Evolutionary conservation across 2,329 filamentous ascomycete genomes (phyloP).

Genomic region (Mycosphaerelloides madeirae): DNA sequence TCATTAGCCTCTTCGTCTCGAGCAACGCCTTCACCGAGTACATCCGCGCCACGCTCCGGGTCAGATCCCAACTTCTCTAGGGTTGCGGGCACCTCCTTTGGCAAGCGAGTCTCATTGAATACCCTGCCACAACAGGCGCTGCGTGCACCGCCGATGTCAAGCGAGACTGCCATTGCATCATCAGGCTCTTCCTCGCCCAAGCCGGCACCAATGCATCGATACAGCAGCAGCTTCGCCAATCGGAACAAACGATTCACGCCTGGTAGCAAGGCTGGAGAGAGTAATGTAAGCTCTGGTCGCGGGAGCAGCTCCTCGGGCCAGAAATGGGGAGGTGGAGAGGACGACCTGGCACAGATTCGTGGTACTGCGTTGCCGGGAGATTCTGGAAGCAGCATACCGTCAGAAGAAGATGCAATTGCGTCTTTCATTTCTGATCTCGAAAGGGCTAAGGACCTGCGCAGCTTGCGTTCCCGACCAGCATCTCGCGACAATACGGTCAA

Average conservation of each 20-base stretch:
- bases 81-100: slow-evolving; percentile 16
- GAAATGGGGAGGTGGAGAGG: slow-evolving; percentile 41
- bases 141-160: slow-evolving; percentile 59
- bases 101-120: slow-evolving; percentile 66
- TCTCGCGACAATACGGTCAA: slow-evolving; percentile 45
- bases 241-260: slow-evolving; percentile 71
- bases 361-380: slow-evolving; percentile 1
- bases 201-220: slow-evolving; percentile 71
- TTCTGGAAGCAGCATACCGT: not conserved
- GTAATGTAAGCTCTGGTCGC: slow-evolving; percentile 74
- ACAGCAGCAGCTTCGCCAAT: slow-evolving; percentile 92
- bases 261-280: slow-evolving; percentile 65
- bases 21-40: slow-evolving; percentile 50
- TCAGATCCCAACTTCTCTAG: slow-evolving; percentile 13
- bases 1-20: slow-evolving; percentile 59
- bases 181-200: slow-evolving; percentile 73
- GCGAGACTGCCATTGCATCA: slow-evolving; percentile 59
- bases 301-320: slow-evolving; percentile 56
- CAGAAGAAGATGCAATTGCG: slow-evolving; percentile 88
- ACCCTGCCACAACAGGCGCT: slow-evolving; percentile 71
- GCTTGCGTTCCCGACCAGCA: slow-evolving; percentile 64
- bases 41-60: slow-evolving; percentile 27
- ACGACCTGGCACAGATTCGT: not conserved
- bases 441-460: slow-evolving; percentile 73
- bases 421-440: slow-evolving; percentile 89